phyloP scores from a whole-genome alignment of 345 rosid genomes.

The Gossypium bickii region DNA sequence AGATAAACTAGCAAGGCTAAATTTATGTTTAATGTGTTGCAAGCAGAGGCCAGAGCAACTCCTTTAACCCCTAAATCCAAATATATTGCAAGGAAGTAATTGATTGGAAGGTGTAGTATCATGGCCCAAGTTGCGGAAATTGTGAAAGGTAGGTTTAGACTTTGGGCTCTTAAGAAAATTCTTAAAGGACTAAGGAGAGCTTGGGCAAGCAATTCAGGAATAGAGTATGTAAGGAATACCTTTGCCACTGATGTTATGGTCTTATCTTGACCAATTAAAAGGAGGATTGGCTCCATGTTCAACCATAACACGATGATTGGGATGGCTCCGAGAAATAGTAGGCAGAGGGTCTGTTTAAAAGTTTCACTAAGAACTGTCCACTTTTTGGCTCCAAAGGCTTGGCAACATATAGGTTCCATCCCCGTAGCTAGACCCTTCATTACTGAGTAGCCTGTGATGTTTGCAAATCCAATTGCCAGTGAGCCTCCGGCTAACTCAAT shows the following conservation, averaged over 20 bases:
- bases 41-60: slow-evolving; percentile 28
- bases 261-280: slow-evolving; percentile 22
- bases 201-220: slow-evolving; percentile 39
- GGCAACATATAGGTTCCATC: slow-evolving; percentile 42
- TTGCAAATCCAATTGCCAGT: slow-evolving; percentile 28
- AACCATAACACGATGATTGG: slow-evolving; percentile 29
- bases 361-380: slow-evolving; percentile 25
- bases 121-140: slow-evolving; percentile 18
- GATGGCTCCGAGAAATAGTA: slow-evolving; percentile 23
- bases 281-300: slow-evolving; percentile 28
- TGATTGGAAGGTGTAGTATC: slow-evolving; percentile 33
- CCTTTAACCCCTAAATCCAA: slow-evolving; percentile 27
- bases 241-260: slow-evolving; percentile 23
- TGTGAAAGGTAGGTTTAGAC: slow-evolving; percentile 27
- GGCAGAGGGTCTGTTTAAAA: slow-evolving; percentile 21
- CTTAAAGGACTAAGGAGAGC: slow-evolving; percentile 31
- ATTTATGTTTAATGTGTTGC: slow-evolving; percentile 19
- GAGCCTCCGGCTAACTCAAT: slow-evolving; percentile 34
- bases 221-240: slow-evolving; percentile 27
- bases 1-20: slow-evolving; percentile 25
- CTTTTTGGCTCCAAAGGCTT: slow-evolving; percentile 34
- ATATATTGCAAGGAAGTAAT: slow-evolving; percentile 22
- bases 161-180: slow-evolving; percentile 34
- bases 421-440: slow-evolving; percentile 36
- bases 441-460: slow-evolving; percentile 35